Evolutionary conservation across 257 asterid genomes (phyloP).

Genomic region (Przewalskia tangutica): DNA sequence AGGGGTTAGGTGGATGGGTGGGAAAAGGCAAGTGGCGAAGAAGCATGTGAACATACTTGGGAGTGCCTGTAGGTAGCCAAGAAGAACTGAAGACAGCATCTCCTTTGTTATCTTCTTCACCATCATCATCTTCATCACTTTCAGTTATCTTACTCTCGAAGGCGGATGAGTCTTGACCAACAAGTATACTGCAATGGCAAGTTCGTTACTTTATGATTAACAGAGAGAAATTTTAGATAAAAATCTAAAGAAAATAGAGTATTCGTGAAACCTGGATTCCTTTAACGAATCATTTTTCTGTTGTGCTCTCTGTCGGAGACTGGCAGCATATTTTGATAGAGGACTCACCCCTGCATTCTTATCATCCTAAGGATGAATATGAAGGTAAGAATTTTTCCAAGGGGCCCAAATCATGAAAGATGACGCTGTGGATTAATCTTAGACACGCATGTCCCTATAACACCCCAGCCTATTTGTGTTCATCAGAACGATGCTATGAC

Average conservation of each 20-base stretch:
- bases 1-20: neutral
- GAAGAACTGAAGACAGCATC: constrained; percentile 29
- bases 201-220: neutral
- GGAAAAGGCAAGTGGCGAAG: neutral
- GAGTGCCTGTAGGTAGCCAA: constrained; percentile 34
- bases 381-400: neutral
- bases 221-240: neutral
- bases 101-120: constrained; percentile 33
- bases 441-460: neutral
- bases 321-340: constrained; percentile 48
- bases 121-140: constrained; percentile 45
- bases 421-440: no score
- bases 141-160: constrained; percentile 31
- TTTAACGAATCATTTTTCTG: constrained; percentile 56
- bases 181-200: constrained; percentile 35
- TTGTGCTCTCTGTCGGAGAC: constrained; percentile 55
- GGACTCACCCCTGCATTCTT: constrained; percentile 56
- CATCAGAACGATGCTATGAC: neutral
- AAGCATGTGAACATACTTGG: constrained; percentile 35
- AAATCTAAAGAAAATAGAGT: neutral
- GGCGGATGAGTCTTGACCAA: constrained; percentile 52
- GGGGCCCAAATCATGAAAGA: neutral
- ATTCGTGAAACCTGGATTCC: constrained; percentile 52
- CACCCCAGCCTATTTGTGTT: neutral
- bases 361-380: constrained; percentile 41